Evolutionary conservation across 164 flowering plant genomes (phyloP).

Genomic region (Akebia trifoliata): DNA sequence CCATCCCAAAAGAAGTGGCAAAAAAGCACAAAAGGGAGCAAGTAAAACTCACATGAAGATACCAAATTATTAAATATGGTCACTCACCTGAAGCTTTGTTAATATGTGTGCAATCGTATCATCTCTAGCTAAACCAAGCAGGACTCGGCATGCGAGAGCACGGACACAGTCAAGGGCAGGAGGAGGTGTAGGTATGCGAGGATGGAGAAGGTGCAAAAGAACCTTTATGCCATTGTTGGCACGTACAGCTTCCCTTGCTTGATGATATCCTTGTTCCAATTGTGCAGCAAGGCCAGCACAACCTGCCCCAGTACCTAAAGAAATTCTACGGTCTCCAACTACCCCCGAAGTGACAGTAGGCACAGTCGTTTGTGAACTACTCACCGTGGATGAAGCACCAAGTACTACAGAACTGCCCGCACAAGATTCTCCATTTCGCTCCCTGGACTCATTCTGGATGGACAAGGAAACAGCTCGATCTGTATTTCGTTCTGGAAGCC

Average conservation of each 20-base stretch:
- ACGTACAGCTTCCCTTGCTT: slow-evolving; percentile 95
- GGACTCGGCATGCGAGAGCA: slow-evolving; percentile 92
- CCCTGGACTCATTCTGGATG: slow-evolving; percentile 43
- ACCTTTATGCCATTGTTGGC: slow-evolving; percentile 94
- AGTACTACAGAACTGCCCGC: slow-evolving; percentile 23
- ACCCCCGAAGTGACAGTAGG: slow-evolving; percentile 54
- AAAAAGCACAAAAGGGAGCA: neutral
- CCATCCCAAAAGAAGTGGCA: neutral
- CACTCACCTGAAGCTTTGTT: slow-evolving; percentile 86
- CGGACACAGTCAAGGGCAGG: slow-evolving; percentile 86
- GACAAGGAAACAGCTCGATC: slow-evolving; percentile 36
- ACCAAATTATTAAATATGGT: neutral
- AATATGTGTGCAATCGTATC: slow-evolving; percentile 90
- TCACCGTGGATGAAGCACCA: slow-evolving; percentile 21
- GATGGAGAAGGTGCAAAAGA: slow-evolving; percentile 89
- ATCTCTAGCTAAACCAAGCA: slow-evolving; percentile 98
- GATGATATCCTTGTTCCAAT: slow-evolving; percentile 80
- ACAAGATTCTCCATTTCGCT: slow-evolving; percentile 52
- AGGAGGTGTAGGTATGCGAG: slow-evolving; percentile 72
- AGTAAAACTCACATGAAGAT: neutral
- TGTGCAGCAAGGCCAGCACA: slow-evolving; percentile 95
- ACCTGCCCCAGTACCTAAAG: slow-evolving; percentile 86
- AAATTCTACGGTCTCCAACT: slow-evolving; percentile 90
- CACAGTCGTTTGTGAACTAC: slow-evolving; percentile 38
- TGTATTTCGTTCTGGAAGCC: slow-evolving; percentile 43